Base-by-base conservation (phyloP, 2,329 filamentous ascomycete genomes). In the Madurella fahalii region DNA sequence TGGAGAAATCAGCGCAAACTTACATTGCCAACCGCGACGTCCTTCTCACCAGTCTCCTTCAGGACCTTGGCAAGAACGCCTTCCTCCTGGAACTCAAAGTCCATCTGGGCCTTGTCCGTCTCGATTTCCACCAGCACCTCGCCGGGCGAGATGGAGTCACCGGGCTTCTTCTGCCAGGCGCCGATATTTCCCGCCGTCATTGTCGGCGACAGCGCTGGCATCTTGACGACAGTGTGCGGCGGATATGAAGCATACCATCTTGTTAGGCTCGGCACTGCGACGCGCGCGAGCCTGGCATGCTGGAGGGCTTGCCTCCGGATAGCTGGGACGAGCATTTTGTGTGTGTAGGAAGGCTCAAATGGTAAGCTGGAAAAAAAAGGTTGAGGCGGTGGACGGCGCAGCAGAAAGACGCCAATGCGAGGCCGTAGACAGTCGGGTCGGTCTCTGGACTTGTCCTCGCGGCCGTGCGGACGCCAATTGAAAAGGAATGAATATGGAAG, bases 61-160 rank as follows among this genome's bases (percentile, higher is more conserved):
- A 99, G 79, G 61, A 97, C 82, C 82, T 96, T 96, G 68, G 94
- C 93, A 64, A 99, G 81, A 58, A 95, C 83, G 79, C 93, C 94
- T 72, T 97, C 94, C 69, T 99, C 94, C 76, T 99, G 94, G 77
- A 95, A 97, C 76, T 99, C 94, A 72, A 99, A 97, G 79, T 99
- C 94, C 94, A 99, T 99, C 79, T 97, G 94, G 62, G 94, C 94
- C 83, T 99, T 99, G 77, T 99, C 94, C 67, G 94, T 99, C 83
- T 99, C 94, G 68, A 97, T 96, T 81, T 96, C 92, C 64, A 96
- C 92, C 65, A 99, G 78, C 45, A 99, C 94, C 72, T 99, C 94
- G 71, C 94, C 94, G 50, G 95, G 92, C 55, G 83, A 78, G 72
- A 99, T 86, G 60, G 79, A 69, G 74, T 99, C 94, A 70, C 94